Conservation (phyloP, 2,329 filamentous ascomycete genomes). For the Fonsecaea erecta region DNA sequence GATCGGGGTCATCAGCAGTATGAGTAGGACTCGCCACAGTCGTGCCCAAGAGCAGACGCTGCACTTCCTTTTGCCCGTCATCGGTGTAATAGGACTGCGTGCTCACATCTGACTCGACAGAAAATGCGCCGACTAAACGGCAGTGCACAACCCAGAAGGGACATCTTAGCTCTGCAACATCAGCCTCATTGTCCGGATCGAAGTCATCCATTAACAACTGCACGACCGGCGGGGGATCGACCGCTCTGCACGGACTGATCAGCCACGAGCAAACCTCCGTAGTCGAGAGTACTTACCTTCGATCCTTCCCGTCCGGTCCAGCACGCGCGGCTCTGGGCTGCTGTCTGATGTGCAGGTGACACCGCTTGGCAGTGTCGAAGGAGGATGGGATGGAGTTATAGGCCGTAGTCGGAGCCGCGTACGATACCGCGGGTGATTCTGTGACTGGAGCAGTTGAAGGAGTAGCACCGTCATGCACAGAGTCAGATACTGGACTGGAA, state of each 20-base stretch:
- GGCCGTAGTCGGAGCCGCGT: background rate
- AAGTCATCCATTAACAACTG: slow-evolving; percentile 53
- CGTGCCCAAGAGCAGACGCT: slow-evolving; percentile 35
- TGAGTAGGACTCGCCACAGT: slow-evolving; percentile 48
- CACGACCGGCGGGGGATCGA: slow-evolving; percentile 55
- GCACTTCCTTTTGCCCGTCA: slow-evolving; percentile 34
- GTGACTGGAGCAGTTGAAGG: background rate
- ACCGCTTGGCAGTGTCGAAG: slow-evolving; percentile 35
- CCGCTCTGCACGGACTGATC: slow-evolving; percentile 42
- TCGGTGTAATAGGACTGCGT: slow-evolving; percentile 33
- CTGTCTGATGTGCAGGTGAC: slow-evolving; percentile 51
- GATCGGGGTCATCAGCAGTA: slow-evolving; percentile 50
- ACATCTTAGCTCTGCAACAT: slow-evolving; percentile 44
- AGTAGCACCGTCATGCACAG: background rate
- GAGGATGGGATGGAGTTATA: background rate
- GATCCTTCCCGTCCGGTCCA: slow-evolving; percentile 53
- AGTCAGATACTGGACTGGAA: slow-evolving; percentile 7
- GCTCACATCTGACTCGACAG: slow-evolving; percentile 33
- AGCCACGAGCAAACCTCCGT: slow-evolving; percentile 42
- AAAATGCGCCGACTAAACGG: slow-evolving; percentile 45
- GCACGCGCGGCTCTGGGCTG: slow-evolving; percentile 53
- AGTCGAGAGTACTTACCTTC: slow-evolving; percentile 47
- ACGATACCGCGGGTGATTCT: background rate
- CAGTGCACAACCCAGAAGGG: slow-evolving; percentile 51
- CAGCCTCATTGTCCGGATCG: slow-evolving; percentile 45